Conservation (phyloP, 495 filamentous ascomycete species). For the Hapsidospora chrysogenum region DNA sequence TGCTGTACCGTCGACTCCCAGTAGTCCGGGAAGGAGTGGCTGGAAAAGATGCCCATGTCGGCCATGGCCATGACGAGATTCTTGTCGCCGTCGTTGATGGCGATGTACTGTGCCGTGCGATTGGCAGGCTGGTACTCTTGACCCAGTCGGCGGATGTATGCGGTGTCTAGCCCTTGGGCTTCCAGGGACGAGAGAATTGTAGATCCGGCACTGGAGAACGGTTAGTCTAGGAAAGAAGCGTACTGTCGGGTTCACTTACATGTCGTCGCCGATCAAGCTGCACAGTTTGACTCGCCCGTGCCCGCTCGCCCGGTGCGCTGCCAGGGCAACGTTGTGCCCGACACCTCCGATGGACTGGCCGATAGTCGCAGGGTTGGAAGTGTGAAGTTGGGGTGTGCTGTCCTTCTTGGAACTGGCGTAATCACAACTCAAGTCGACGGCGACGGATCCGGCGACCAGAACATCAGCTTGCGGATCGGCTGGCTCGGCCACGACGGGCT, state of each 20-base stretch:
- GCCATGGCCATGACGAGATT: slow-evolving; percentile 79
- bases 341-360: slow-evolving; percentile 80
- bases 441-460: slow-evolving; percentile 79
- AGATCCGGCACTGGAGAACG: slow-evolving; percentile 36
- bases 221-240: too few species aligned
- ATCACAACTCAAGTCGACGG: slow-evolving; percentile 77
- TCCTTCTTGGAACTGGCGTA: slow-evolving; percentile 17
- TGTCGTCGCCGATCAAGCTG: slow-evolving; percentile 60
- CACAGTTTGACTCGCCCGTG: slow-evolving; percentile 41
- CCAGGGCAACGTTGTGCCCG: slow-evolving; percentile 78
- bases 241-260: slow-evolving; percentile 20
- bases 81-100: slow-evolving; percentile 70
- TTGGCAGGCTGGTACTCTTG: slow-evolving; percentile 25
- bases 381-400: slow-evolving; percentile 42
- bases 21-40: slow-evolving; percentile 24
- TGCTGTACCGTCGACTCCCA: slow-evolving; percentile 42
- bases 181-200: slow-evolving; percentile 47
- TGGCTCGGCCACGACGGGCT: background rate
- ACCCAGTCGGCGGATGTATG: slow-evolving; percentile 40
- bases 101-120: slow-evolving; percentile 78
- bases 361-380: slow-evolving; percentile 75
- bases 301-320: slow-evolving; percentile 37
- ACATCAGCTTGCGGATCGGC: slow-evolving; percentile 32
- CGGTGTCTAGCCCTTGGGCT: slow-evolving; percentile 42
- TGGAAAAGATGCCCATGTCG: slow-evolving; percentile 77